Evolutionary conservation across 306 rosid species (phyloP), one percentile per base, ranked within the genome.

Genomic region (Cotoneaster glaucophyllus): DNA sequence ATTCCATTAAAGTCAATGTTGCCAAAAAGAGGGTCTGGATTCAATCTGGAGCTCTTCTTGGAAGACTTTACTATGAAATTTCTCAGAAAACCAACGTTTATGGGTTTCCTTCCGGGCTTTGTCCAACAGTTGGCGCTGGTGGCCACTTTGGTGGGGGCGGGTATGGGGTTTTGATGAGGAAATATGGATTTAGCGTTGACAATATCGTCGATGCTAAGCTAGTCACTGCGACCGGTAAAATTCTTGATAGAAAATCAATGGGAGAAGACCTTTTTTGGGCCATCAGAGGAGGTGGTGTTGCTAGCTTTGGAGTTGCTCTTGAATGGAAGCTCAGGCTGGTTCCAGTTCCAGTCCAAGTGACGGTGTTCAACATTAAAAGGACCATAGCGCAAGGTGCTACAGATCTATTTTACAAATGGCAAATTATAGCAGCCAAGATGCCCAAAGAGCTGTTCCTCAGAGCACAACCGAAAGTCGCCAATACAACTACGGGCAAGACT

Each of bases 191-290:
- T 3, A 89, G 87, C 1, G 93, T 79, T 3, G 98, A 93, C 48
- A 90, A 89, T 28, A 85, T 81, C 0, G 41, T 86, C 0, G 94
- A 93, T 26, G 98, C 98, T 4, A 18, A 3, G 48, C 59, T 93
- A 0, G 86, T 93, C 0, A 85, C 83, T 61, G 88, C 74, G 14
- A 72, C 81, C 21, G 98, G 98, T 0, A 79, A 44, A n/a, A 71
- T 88, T 63, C 90, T 89, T 43, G 85, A 90, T 37, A 82, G 96
- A 74, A 50, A 34, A 50, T 75, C 84, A 75, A 93, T 88, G 94
- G 93, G 90, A 19, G 95, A 91, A 22, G 95, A 86, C 24, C 45
- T 91, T 0, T 89, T 91, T 74, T 91, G 93, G 97, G 93, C 97
- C 0, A 89, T 91, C 62, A 85, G 90, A 78, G 94, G 97, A 22